Conservation (phyloP, 768 basidiomycete genomes). For the Tricholoma furcatifolium region DNA sequence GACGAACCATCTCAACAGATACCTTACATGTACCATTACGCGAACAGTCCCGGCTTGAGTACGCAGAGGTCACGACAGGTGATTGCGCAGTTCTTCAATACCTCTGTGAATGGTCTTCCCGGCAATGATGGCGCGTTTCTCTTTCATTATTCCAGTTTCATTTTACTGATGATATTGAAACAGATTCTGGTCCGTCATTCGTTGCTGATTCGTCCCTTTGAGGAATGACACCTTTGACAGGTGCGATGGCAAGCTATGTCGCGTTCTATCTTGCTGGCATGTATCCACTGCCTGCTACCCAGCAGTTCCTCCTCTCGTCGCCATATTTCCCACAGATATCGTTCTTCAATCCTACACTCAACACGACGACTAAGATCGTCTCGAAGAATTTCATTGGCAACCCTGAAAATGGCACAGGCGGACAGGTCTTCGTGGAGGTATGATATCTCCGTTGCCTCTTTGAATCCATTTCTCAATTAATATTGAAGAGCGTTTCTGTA, state of each 20-base stretch:
- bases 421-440: slow-evolving; percentile 58
- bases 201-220: neutral
- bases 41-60: slow-evolving; percentile 56
- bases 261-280: slow-evolving; percentile 58
- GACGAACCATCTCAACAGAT: slow-evolving; percentile 70
- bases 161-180: slow-evolving; percentile 21
- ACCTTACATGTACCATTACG: slow-evolving; percentile 72
- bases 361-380: slow-evolving; percentile 55
- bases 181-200: slow-evolving; percentile 21
- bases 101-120: slow-evolving; percentile 53
- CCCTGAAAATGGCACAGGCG: slow-evolving; percentile 48
- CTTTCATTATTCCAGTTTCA: neutral
- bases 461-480: neutral
- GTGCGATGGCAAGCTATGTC: slow-evolving; percentile 65
- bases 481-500: slow-evolving; percentile 49
- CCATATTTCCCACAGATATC: slow-evolving; percentile 61
- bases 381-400: slow-evolving; percentile 51
- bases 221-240: slow-evolving; percentile 28
- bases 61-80: slow-evolving; percentile 54
- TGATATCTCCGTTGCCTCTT: neutral
- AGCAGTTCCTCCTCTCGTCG: slow-evolving; percentile 58
- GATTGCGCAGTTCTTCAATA: slow-evolving; percentile 57
- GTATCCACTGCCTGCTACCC: slow-evolving; percentile 63
- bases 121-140: slow-evolving; percentile 59
- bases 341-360: slow-evolving; percentile 58